These are phyloP conservation scores for Aureobasidium lini DNA, from an alignment of 2,329 filamentous ascomycete genomes.

Conservation along the genomic window DNA sequence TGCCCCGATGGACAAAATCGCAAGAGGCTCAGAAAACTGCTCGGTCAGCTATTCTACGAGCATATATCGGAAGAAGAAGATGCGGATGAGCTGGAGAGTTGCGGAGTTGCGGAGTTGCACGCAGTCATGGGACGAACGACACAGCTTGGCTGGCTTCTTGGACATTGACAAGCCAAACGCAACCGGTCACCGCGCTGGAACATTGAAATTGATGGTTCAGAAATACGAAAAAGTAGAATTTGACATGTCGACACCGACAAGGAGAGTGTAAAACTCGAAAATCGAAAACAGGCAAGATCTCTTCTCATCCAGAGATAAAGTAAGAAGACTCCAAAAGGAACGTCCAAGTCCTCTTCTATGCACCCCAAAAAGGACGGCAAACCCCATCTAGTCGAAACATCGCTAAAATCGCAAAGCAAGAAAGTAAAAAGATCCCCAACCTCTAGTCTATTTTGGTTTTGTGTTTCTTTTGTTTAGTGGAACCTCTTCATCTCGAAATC, in stretches of 20 bases:
- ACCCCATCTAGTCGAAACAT: neutral
- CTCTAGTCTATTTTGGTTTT: neutral
- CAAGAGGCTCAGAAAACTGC: too few relatives aligned
- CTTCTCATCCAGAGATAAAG: neutral
- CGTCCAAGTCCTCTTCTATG: neutral
- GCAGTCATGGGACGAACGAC: too few relatives aligned
- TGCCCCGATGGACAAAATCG: too few relatives aligned
- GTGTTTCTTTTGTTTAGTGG: neutral
- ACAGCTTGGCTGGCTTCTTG: too few relatives aligned
- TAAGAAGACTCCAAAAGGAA: neutral
- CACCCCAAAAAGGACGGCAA: neutral
- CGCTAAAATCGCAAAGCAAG: neutral
- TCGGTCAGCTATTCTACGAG: too few relatives aligned
- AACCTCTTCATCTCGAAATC: conserved; percentile 16
- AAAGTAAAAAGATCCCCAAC: neutral
- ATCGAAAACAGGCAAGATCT: neutral
- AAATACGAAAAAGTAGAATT: too few relatives aligned
- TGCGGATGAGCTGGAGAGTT: too few relatives aligned
- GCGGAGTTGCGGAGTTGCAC: too few relatives aligned
- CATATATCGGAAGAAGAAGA: too few relatives aligned
- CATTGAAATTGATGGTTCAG: too few relatives aligned
- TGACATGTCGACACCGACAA: neutral
- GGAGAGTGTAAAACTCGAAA: neutral
- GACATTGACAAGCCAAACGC: too few relatives aligned
- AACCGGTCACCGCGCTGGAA: too few relatives aligned